phyloP scores from a whole-genome alignment of 164 flowering plant genomes.

The Vitis amurensis region DNA sequence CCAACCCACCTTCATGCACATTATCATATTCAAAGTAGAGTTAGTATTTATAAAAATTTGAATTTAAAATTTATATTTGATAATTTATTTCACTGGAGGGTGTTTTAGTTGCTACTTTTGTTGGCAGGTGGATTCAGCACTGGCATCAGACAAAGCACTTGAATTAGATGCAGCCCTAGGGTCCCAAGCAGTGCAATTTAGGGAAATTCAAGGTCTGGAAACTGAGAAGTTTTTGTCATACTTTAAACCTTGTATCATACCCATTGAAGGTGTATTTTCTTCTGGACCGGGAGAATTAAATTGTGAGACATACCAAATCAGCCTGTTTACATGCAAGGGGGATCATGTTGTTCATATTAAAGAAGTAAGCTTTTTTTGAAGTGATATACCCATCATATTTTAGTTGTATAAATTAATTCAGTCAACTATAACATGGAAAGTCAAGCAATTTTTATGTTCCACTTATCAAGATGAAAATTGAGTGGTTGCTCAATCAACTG shows the following conservation, averaged over 20 bases:
- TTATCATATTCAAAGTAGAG: neutral
- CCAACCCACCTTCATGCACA: too few species aligned
- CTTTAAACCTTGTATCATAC: constrained; percentile 74
- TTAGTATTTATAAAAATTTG: neutral
- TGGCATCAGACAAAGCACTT: constrained; percentile 66
- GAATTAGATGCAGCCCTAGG: constrained; percentile 69
- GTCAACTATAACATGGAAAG: neutral
- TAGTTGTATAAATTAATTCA: neutral
- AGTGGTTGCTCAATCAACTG: neutral
- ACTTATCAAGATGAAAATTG: neutral
- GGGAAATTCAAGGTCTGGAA: constrained; percentile 70
- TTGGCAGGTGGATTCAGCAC: constrained; percentile 48
- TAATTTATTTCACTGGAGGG: neutral
- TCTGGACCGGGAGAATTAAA: constrained; percentile 26
- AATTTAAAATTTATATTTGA: neutral
- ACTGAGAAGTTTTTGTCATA: constrained; percentile 72
- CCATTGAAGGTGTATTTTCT: constrained; percentile 53
- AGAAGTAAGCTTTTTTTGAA: constrained; percentile 44
- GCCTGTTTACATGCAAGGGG: constrained; percentile 66
- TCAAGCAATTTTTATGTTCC: neutral
- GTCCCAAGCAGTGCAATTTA: constrained; percentile 60
- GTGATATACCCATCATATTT: neutral
- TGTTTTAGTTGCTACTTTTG: constrained; percentile 3
- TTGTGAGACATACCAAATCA: constrained; percentile 35
- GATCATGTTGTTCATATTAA: constrained; percentile 63